These are phyloP conservation scores for Colletotrichum tabaci DNA, from an alignment of 2,329 filamentous ascomycete genomes.

Conservation along the genomic window DNA sequence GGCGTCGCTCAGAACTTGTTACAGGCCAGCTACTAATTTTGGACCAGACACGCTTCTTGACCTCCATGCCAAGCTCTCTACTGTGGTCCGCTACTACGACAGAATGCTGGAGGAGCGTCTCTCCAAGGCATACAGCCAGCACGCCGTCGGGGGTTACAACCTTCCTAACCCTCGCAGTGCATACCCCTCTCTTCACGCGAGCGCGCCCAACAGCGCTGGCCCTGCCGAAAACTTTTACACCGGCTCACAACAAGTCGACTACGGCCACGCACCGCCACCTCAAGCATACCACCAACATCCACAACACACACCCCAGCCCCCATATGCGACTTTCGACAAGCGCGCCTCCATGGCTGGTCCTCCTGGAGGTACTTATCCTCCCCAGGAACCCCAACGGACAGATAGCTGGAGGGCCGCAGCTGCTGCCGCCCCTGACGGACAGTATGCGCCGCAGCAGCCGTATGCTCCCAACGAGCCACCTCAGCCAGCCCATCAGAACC, in stretches of 20 bases:
- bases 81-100: slow-evolving; percentile 97
- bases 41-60: slow-evolving; percentile 87
- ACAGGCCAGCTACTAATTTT: slow-evolving; percentile 51
- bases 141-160: slow-evolving; percentile 77
- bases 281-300: slow-evolving; percentile 66
- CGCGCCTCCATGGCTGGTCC: slow-evolving; percentile 58
- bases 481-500: slow-evolving; percentile 48
- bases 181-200: slow-evolving; percentile 79
- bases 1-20: slow-evolving; percentile 48
- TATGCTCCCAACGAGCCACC: slow-evolving; percentile 53
- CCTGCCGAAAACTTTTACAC: slow-evolving; percentile 88
- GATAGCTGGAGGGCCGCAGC: slow-evolving; percentile 65
- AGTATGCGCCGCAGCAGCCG: slow-evolving; percentile 54
- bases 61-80: slow-evolving; percentile 93
- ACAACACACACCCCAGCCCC: slow-evolving; percentile 56
- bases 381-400: slow-evolving; percentile 62
- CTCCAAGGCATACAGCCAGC: slow-evolving; percentile 91
- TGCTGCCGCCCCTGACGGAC: slow-evolving; percentile 44
- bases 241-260: slow-evolving; percentile 68
- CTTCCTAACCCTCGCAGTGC: slow-evolving; percentile 69
- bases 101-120: slow-evolving; percentile 97
- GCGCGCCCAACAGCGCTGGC: slow-evolving; percentile 62
- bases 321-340: slow-evolving; percentile 61
- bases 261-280: slow-evolving; percentile 63
- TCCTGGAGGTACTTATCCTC: slow-evolving; percentile 60